These are phyloP conservation scores for Chalciporus sp. DNA, from an alignment of 1,284 basidiomycete species.

Conservation along the genomic window DNA sequence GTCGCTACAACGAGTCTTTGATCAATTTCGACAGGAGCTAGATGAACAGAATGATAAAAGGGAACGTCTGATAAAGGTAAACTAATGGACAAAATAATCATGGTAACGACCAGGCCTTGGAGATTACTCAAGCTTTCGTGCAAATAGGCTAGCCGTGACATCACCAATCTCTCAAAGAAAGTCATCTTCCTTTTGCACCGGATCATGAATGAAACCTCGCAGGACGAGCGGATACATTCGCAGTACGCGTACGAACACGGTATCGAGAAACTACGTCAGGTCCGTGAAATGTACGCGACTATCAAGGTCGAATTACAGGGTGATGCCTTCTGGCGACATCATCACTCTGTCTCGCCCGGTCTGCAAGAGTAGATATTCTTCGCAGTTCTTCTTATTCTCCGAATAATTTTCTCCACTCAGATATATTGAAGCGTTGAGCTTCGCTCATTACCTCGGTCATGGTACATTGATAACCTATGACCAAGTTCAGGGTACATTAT, in stretches of 20 bases:
- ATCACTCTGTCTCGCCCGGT: slow-evolving; percentile 74
- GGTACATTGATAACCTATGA: slow-evolving; percentile 69
- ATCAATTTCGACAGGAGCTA: slow-evolving; percentile 65
- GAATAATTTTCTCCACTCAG: slow-evolving; percentile 22
- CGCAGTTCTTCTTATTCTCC: background rate
- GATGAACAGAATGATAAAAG: slow-evolving; percentile 76
- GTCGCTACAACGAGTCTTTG: slow-evolving; percentile 46
- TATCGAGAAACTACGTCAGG: slow-evolving; percentile 69
- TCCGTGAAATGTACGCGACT: slow-evolving; percentile 65
- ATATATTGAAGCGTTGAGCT: slow-evolving; percentile 92
- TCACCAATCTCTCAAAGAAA: slow-evolving; percentile 93
- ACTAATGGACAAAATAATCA: slow-evolving; percentile 1
- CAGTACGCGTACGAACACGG: slow-evolving; percentile 57
- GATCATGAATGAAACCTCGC: slow-evolving; percentile 54
- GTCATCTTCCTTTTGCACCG: slow-evolving; percentile 94
- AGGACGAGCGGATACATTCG: slow-evolving; percentile 37
- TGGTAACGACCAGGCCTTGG: background rate
- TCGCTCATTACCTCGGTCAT: slow-evolving; percentile 84
- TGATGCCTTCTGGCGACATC: slow-evolving; percentile 82
- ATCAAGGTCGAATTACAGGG: slow-evolving; percentile 68
- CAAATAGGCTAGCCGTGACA: slow-evolving; percentile 73
- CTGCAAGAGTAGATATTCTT: slow-evolving; percentile 62
- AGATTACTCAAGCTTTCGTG: slow-evolving; percentile 9
- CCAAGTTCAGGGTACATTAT: slow-evolving; percentile 68
- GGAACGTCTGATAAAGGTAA: slow-evolving; percentile 85